Base-by-base conservation (phyloP, 2,329 filamentous ascomycete species). In the Apiospora koreana region DNA sequence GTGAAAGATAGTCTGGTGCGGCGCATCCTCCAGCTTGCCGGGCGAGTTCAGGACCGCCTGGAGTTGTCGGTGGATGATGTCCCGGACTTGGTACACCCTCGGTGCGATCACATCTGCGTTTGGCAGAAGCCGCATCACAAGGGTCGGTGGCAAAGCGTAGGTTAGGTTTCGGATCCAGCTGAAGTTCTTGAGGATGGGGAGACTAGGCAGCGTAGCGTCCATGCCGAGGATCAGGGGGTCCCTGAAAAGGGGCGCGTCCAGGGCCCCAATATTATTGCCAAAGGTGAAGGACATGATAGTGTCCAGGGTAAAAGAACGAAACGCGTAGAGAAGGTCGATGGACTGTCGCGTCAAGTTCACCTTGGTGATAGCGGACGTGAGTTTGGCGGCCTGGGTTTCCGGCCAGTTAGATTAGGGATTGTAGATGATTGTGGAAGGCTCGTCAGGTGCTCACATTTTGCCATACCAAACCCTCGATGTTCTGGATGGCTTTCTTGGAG, bases 81-180 rank as follows among this genome's bases (percentile, higher is more conserved):
- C 74, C 1, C 69, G 75, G 48, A 70, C 75, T 64, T 68, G 75
- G 50, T 69, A 46, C 12, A 50, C 35, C 2, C 45, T 8, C 4
- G 42, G 66, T 3, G 66, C 45, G 46, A 46, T 62, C 16, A 23
- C 43, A 25, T 68, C 46, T 12, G 45, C 42, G 66, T 38, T 45
- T 6, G 74, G 65, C 68, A 76, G 68, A 65, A 76, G 42, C 70
- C 73, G 62, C 69, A 72, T 71, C 46, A 72, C 72, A 8, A 79
- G 50, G 43, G 69, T 71, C 23, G 74, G 70, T 38, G 78, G 76
- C 58, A 79, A 70, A 18, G 72, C 70, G 35, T 74, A 69, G 9
- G 79, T 70, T 41, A 73, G 25, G 82, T 83, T n/a, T 9, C 54
- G 54, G 54, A 62, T 14, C 54, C 54, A 62, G 54, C 54, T 62